Conservation (phyloP, 768 basidiomycete species). For the Pleurotus tuoliensis region DNA sequence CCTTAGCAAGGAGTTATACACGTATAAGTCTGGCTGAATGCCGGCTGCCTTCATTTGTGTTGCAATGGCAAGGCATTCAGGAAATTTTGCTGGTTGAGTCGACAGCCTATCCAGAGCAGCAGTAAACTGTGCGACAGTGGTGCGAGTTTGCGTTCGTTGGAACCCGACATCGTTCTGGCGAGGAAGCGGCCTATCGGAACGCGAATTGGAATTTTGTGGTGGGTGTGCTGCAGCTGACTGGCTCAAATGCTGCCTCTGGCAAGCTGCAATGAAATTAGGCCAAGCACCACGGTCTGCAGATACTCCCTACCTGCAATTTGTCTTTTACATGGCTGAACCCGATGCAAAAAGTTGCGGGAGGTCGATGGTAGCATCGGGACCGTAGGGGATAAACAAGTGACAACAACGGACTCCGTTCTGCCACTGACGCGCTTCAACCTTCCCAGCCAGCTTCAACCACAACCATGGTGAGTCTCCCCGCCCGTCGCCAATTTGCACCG, state of each 20-base stretch:
- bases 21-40: conserved; percentile 47
- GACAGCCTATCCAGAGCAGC: conserved; percentile 18
- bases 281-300: too few relatives aligned
- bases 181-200: conserved; percentile 23
- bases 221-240: background rate
- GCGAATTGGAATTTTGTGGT: background rate
- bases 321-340: background rate
- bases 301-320: too few relatives aligned
- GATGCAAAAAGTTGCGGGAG: conserved; percentile 18
- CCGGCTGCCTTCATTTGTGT: conserved; percentile 54
- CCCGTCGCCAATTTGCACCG: too few relatives aligned
- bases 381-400: conserved; percentile 2
- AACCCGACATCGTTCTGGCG: conserved; percentile 20
- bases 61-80: conserved; percentile 40
- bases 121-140: conserved; percentile 25
- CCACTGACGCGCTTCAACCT: conserved; percentile 17
- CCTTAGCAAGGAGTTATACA: conserved; percentile 56
- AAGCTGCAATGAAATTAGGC: background rate
- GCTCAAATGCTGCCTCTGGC: too few relatives aligned
- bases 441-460: conserved; percentile 14
- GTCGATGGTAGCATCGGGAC: conserved; percentile 18
- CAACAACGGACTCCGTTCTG: conserved; percentile 12
- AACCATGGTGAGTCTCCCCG: conserved; percentile 23
- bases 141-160: conserved; percentile 18
- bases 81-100: conserved; percentile 30